Evolutionary conservation across 106 monocot genomes (phyloP), one percentile per base, ranked within the genome.

Genomic region (Platanthera zijinensis): DNA sequence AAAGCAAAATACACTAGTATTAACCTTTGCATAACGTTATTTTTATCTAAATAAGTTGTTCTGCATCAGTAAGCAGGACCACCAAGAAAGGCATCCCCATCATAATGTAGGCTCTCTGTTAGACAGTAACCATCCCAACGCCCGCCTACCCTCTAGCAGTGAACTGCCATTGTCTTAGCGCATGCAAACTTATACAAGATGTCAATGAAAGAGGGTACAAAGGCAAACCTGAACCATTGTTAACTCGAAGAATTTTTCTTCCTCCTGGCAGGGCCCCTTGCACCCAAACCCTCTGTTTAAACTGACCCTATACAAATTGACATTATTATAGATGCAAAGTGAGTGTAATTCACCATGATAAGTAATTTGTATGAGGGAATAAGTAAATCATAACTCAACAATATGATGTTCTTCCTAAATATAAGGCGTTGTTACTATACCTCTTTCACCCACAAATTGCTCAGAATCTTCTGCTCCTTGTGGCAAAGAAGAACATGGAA

Each of bases 81-180:
- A 73, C 92, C 86, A 50, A 92, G 90, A 84, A 95, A 83, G 5
- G 82, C 92, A 83, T 92, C 86, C 5, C 86, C 86, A 73, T 92
- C 95, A 76, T 86, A 83, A 68, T 88, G 90, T 76, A 95, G 77
- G 84, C 95, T 95, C 86, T 95, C 95, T n/a, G 95, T 95, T 61
- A 90, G 76, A 92, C 95, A 95, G 64, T 95, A 92, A 18, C 95
- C 95, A 79, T 95, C 95, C 89, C 92, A 92, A 19, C 79, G 86
- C 28, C 95, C 95, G 51, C 92, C 95, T 10, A 95, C 64, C 69
- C 88, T 92, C 92, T 95, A 86, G 52, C 14, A 52, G 64, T 77
- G 19, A 49, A 39, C 76, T 10, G 28, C 22, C 15, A 53, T 67
- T 30, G 8, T 19, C 62, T 30, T 11, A 67, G 67, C 32, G 25